Percentiles rank a stretch among this genome's conserved stretches.
phyloP scores from a whole-genome alignment of 164 flowering plant genomes.

The Tinospora cordifolia region DNA sequence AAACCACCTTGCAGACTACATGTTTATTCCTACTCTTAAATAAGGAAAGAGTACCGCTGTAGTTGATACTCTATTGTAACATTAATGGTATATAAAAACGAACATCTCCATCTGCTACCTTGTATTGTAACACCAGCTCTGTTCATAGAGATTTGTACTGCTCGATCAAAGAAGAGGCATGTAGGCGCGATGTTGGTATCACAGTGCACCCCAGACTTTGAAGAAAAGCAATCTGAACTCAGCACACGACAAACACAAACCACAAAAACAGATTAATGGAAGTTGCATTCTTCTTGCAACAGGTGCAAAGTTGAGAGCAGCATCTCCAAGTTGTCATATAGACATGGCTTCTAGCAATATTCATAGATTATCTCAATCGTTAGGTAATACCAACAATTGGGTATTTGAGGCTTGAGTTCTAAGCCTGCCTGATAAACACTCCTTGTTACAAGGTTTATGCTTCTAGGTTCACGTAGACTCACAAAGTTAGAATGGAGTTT shows the following conservation, averaged over 20 bases:
- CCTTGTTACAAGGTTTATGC: no score
- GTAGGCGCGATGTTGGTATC: slow-evolving; percentile 81
- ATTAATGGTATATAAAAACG: not conserved
- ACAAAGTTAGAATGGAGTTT: no score
- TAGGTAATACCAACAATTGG: no score
- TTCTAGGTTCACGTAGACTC: no score
- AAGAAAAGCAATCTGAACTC: slow-evolving; percentile 54
- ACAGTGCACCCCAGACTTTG: slow-evolving; percentile 78
- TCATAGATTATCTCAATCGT: no score
- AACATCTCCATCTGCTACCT: not conserved
- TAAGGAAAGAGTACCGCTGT: not conserved
- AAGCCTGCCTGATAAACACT: no score
- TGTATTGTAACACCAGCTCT: not conserved
- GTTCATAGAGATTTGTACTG: slow-evolving; percentile 75
- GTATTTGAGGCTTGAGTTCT: no score
- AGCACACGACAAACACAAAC: not conserved
- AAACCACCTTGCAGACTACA: no score
- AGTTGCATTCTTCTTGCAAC: not conserved
- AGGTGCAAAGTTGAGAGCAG: not conserved
- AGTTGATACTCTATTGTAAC: not conserved
- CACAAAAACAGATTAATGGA: not conserved
- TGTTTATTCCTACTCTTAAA: not conserved
- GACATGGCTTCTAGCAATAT: no score
- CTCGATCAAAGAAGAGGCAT: slow-evolving; percentile 87
- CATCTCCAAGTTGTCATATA: no score